phyloP scores from a whole-genome alignment of 257 asterid genomes.

The Nicotiana attenuata region DNA sequence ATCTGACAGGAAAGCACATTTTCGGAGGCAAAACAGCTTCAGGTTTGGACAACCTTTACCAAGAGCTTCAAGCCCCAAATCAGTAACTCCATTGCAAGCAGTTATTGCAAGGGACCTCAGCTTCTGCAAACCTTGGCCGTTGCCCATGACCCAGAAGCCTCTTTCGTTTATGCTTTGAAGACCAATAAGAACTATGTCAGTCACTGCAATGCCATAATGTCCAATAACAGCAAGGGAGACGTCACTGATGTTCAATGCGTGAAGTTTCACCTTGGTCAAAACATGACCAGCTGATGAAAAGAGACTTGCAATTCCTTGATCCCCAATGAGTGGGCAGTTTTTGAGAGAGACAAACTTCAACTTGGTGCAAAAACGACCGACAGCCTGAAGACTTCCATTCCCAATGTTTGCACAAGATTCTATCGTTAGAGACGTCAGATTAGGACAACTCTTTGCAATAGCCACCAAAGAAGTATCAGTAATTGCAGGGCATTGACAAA shows the following conservation, averaged over 20 bases:
- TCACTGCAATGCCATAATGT: conserved; percentile 62
- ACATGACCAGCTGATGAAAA: conserved; percentile 60
- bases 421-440: conserved; percentile 49
- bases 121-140: conserved; percentile 65
- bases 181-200: conserved; percentile 43
- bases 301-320: conserved; percentile 65
- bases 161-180: conserved; percentile 72
- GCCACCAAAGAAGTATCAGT: conserved; percentile 59
- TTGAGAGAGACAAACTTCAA: conserved; percentile 50
- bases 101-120: conserved; percentile 54
- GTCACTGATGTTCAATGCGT: conserved; percentile 57
- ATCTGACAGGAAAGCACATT: conserved; percentile 63
- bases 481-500: conserved; percentile 61
- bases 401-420: conserved; percentile 84
- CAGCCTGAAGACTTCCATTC: conserved; percentile 58
- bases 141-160: conserved; percentile 99
- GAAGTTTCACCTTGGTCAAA: conserved; percentile 54
- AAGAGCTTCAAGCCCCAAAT: conserved; percentile 57
- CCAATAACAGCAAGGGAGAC: conserved; percentile 89
- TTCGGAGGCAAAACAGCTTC: conserved; percentile 44
- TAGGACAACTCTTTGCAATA: conserved; percentile 67
- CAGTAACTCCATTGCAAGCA: conserved; percentile 77
- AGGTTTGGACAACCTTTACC: conserved; percentile 65
- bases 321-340: conserved; percentile 65
- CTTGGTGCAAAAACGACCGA: conserved; percentile 56